phyloP scores from a whole-genome alignment of 2,329 filamentous ascomycete genomes.

The Simplicillium sp. region DNA sequence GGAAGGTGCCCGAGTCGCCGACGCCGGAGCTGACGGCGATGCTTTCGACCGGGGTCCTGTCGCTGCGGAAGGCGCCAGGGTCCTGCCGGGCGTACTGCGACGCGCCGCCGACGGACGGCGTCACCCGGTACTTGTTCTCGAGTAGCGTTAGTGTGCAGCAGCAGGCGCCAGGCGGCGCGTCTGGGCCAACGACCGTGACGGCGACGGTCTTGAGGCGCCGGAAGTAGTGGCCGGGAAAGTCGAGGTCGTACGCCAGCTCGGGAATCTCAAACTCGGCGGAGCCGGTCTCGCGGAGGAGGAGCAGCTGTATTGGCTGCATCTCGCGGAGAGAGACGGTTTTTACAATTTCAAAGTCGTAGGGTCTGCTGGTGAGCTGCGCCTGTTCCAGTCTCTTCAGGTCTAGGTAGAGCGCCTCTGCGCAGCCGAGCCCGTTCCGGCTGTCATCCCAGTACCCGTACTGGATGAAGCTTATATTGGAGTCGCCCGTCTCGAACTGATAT shows the following conservation, averaged over 20 bases:
- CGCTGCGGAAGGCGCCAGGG: no score
- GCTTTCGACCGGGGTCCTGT: slow-evolving; percentile 3
- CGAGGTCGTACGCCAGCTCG: slow-evolving; percentile 25
- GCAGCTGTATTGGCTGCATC: slow-evolving; percentile 3
- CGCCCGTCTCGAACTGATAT: no score
- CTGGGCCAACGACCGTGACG: slow-evolving; percentile 19
- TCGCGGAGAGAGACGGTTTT: slow-evolving; percentile 7
- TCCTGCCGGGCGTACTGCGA: no score
- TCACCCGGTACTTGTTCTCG: slow-evolving; percentile 1
- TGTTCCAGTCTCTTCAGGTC: no score
- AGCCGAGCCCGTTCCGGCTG: no score
- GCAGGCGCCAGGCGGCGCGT: slow-evolving; percentile 18
- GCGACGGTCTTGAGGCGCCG: slow-evolving; percentile 22
- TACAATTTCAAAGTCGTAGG: slow-evolving; percentile 7
- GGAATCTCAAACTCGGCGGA: slow-evolving; percentile 13
- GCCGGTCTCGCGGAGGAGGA: slow-evolving; percentile 5
- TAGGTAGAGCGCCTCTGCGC: no score
- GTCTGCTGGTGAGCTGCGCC: no score
- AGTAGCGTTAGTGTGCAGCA: slow-evolving; percentile 3
- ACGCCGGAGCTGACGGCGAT: slow-evolving; percentile 6
- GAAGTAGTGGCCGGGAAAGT: slow-evolving; percentile 29
- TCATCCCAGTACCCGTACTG: no score
- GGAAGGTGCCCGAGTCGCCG: slow-evolving; percentile 23
- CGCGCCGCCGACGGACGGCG: neutral
- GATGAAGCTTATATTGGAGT: no score